Base-by-base conservation (phyloP, 1,139 yeast genomes). In the Lizanozyma gosingica region DNA sequence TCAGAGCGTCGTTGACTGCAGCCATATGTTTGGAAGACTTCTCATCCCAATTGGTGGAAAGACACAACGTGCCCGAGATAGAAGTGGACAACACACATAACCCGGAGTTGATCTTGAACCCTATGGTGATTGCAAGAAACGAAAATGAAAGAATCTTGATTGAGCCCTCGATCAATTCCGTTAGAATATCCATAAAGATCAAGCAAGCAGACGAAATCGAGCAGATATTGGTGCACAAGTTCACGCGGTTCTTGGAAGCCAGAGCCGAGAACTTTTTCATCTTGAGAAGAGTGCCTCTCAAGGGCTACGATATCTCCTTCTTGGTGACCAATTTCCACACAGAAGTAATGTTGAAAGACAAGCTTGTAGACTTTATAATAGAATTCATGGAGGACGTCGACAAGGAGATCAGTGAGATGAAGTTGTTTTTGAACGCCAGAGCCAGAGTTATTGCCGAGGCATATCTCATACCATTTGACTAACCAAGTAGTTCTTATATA, bases 381-480 rank as follows among this genome's bases (percentile, higher is more conserved):
- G 97, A 92, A 65, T 92, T 94, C 60, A 90, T 92, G 98, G 98
- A 92, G 62, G 98, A 90, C 55, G 98, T 92, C 18, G 99, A 92
- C 63, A 92, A 90, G 67, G 99, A 92, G 62, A 94, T 92, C 56
- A 86, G 96, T 62, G 99, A 92, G 61, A 94, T 92, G 95, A 94
- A 94, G 64, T 73, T 92, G 59, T 94, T 92, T 60, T 76, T 94
- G 61, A 92, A 92, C 59, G 97, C 98, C 18, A 78, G 99, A 57
- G 98, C 99, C 15, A 83, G 99, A 69, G 94, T 87, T 46, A 94
- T 90, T 40, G 99, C 98, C 17, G 98, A 94, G 63, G 92, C 95
- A 11, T 90, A 87, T 59, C 71, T 90, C 53, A 80, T 84, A 35
- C 83, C 83, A 22, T 81, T 81, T 53, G 87, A 80, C 60, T 80